These are phyloP conservation scores for Colletotrichum liriopes DNA, from an alignment of 2,329 filamentous ascomycete species.

Conservation along the genomic window DNA sequence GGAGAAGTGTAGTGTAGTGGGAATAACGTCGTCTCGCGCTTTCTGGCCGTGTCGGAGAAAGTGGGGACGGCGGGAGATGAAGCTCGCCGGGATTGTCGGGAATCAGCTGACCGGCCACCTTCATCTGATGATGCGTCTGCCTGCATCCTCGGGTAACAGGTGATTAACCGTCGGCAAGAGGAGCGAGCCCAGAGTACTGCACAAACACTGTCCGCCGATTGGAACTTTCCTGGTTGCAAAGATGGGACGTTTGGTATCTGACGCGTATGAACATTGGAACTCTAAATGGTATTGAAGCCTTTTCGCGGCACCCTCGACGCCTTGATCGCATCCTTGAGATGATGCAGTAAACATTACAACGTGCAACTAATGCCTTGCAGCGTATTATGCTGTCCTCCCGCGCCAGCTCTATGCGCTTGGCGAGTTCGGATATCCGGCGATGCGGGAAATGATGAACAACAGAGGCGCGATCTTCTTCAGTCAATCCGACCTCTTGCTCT, in stretches of 20 bases:
- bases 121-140: background rate
- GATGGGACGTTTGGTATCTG: background rate
- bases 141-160: background rate
- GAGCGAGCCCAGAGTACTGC: background rate
- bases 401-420: background rate
- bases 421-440: background rate
- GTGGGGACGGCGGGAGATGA: background rate
- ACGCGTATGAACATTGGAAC: slow-evolving; percentile 13
- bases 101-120: background rate
- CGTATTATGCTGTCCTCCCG: background rate
- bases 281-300: slow-evolving; percentile 2
- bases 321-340: background rate
- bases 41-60: background rate
- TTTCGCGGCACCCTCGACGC: background rate
- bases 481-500: slow-evolving; percentile 10
- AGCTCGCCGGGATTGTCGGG: background rate
- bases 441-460: slow-evolving; percentile 15
- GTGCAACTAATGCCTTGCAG: background rate
- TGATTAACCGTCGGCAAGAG: background rate
- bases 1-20: background rate
- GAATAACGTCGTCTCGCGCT: background rate
- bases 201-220: background rate
- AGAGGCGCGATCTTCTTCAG: slow-evolving; percentile 17
- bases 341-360: slow-evolving; percentile 16
- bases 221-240: background rate